Evolutionary conservation across 176 grass and related monocot genomes (phyloP).

Genomic region (Elymus sibiricus): DNA sequence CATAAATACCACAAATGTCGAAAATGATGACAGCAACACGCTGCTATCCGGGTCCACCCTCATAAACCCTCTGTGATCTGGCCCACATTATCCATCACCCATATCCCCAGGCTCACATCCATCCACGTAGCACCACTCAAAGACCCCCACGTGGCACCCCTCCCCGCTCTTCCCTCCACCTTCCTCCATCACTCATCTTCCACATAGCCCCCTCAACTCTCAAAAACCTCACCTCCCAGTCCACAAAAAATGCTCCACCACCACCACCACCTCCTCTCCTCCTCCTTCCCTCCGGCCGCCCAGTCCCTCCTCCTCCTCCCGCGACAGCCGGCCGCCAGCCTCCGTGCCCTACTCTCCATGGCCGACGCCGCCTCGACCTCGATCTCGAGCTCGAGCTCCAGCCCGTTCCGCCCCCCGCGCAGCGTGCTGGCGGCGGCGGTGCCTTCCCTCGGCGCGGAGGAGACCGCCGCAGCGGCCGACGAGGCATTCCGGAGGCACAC

Average conservation of each 20-base stretch:
- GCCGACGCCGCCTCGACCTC: slow-evolving; percentile 23
- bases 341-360: slow-evolving; percentile 39
- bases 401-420: neutral
- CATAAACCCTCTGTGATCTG: neutral
- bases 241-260: slow-evolving; percentile 43
- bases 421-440: slow-evolving; percentile 8
- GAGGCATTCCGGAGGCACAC: slow-evolving; percentile 47
- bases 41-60: no score
- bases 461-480: slow-evolving; percentile 31
- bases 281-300: slow-evolving; percentile 29
- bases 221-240: slow-evolving; percentile 22
- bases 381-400: slow-evolving; percentile 17
- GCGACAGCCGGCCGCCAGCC: neutral
- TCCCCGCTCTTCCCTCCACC: slow-evolving; percentile 48
- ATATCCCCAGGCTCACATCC: neutral
- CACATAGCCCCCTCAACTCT: neutral
- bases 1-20: no score
- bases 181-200: neutral
- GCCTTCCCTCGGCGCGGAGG: slow-evolving; percentile 46
- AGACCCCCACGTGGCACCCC: slow-evolving; percentile 23
- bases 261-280: slow-evolving; percentile 10
- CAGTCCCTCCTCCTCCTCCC: slow-evolving; percentile 36
- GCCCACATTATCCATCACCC: slow-evolving; percentile 18
- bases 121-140: slow-evolving; percentile 29
- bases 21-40: no score